Base-by-base conservation (phyloP, 768 basidiomycete species). In the Suillus subalutaceus region DNA sequence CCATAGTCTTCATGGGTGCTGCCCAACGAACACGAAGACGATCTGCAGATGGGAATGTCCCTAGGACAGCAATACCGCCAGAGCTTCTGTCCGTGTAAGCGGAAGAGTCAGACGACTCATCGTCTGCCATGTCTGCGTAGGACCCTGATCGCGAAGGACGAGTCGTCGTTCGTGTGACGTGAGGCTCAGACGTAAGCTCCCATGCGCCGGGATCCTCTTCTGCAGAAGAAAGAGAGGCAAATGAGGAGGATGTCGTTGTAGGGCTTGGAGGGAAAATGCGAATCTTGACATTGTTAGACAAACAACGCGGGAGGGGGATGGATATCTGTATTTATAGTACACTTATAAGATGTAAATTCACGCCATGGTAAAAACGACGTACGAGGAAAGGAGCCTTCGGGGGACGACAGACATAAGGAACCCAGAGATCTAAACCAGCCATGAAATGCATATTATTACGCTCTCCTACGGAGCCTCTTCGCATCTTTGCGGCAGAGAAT, bases 1-100 rank as follows among this genome's bases (percentile, higher is more conserved):
- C 67, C 4, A 85, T 73, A 8, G 76, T 80, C 73, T 81, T 86
- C 63, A 83, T 76, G 13, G 88, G 91, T 66, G 84, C 84, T 20
- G 92, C 91, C 92, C 92, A 94, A 63, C 92, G 84, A 50, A 94
- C 78, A 35, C 91, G 88, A 59, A 94, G 82, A 20, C 88, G 85
- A 57, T 94, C 92, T 0, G 92, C 83, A 58, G 89, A 91, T 0
- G 89, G 90, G 71, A 94, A 94, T 1, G 90, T 87, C 4, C 92
- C 92, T 73, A 88, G 88, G n/a, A 92, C 83, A 20, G 86, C 84
- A 65, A 86, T 89, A 1, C 85, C 88, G 52, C 90, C 88, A 20
- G 86, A 78, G 66, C 86, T 82, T 1, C 80, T 79, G 2, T 85
- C 84, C 9, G 72, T 43, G 81, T 79, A 40, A 74, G 84, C 43